Conservation (phyloP, 1,284 basidiomycete genomes). For the Trichosporon coremiiforme region DNA sequence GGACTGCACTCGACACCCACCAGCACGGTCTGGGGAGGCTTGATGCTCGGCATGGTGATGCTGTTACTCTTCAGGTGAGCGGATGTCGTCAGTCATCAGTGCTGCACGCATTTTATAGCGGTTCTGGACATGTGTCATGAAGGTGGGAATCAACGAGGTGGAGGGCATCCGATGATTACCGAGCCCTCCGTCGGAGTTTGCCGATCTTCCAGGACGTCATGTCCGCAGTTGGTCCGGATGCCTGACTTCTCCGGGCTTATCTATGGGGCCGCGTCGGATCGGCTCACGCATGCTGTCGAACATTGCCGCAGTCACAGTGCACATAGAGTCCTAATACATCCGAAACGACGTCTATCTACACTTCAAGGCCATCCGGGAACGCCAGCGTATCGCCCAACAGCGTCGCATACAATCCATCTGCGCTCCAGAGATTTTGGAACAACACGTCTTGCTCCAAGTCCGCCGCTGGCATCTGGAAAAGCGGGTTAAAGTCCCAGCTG, state of each 20-base stretch:
- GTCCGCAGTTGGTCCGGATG: neutral
- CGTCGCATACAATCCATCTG: conserved; percentile 28
- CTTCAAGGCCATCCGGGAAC: conserved; percentile 23
- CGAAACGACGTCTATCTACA: neutral
- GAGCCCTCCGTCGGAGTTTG: neutral
- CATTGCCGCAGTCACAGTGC: neutral
- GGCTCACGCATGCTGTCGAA: neutral
- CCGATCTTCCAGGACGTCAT: neutral
- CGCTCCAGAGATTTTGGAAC: conserved; percentile 23
- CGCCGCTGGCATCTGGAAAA: conserved; percentile 29
- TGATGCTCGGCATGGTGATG: neutral
- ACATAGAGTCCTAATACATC: neutral
- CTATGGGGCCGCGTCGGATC: neutral
- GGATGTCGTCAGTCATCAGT: neutral
- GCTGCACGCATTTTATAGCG: neutral
- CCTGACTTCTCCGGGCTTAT: conserved; percentile 2
- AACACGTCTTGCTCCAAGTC: conserved; percentile 28
- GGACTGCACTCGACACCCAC: neutral
- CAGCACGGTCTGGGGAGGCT: conserved; percentile 21
- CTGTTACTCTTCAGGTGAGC: neutral
- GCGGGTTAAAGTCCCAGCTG: conserved; percentile 29
- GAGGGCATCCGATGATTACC: conserved; percentile 6
- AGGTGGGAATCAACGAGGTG: neutral
- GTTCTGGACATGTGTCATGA: neutral
- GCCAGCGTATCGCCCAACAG: conserved; percentile 27